Evolutionary conservation across 148 eudicot genomes (phyloP).

Genomic region (Fagopyrum esculentum): DNA sequence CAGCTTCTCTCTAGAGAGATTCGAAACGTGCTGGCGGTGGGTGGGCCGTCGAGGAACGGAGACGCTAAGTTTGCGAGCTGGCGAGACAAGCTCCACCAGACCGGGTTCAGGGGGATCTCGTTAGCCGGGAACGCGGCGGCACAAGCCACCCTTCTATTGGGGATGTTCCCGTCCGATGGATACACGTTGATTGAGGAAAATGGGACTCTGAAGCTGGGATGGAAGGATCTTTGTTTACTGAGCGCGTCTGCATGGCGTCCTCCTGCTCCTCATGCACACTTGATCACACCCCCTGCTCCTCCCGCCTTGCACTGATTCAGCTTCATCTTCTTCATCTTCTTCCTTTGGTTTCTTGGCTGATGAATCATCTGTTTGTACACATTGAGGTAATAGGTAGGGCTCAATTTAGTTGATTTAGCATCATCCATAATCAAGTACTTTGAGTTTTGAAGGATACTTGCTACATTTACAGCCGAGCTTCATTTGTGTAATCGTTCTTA

Average conservation of each 20-base stretch:
- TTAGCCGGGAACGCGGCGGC: constrained; percentile 91
- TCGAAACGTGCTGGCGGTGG: constrained; percentile 66
- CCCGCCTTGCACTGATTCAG: neutral
- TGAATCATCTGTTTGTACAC: neutral
- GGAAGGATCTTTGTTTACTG: constrained; percentile 92
- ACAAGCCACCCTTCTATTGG: constrained; percentile 82
- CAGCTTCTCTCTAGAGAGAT: constrained; percentile 85
- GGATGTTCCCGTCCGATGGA: constrained; percentile 95
- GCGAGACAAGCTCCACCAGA: constrained; percentile 83
- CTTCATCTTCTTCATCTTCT: no score
- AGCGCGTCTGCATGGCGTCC: constrained; percentile 99
- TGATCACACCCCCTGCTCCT: neutral
- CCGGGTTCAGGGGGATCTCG: constrained; percentile 72
- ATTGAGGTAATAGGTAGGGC: neutral
- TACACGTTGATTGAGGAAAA: constrained; percentile 90
- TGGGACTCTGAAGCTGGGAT: constrained; percentile 89
- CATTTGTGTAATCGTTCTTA: neutral
- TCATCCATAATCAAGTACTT: neutral
- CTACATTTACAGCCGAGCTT: neutral
- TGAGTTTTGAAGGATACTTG: neutral
- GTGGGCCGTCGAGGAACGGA: constrained; percentile 72
- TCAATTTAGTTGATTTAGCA: neutral
- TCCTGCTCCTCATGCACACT: constrained; percentile 4
- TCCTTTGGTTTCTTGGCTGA: neutral
- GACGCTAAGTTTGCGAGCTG: constrained; percentile 74